Base-by-base conservation (phyloP, 1,284 basidiomycete species). In the Pterulicium gracile region DNA sequence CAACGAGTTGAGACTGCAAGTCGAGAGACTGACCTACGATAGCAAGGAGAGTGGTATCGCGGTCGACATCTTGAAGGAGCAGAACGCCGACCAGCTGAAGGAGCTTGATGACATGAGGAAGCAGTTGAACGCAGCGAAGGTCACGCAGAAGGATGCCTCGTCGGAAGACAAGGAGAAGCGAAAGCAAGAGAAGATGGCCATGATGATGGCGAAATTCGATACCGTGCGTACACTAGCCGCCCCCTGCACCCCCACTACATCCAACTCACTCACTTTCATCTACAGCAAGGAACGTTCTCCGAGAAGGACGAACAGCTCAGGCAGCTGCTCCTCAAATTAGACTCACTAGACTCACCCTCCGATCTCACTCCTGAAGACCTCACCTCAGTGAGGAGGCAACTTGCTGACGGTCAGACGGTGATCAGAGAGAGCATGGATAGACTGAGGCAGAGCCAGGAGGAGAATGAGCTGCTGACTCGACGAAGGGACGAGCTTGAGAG, bases 151-250 rank as follows among this genome's bases (percentile, higher is more conserved):
- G 69, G 90, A 94, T 56, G 74, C 82, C 12, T 82, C 81, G 23
- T 78, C 81, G 19, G 95, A 97, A 63, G 95, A 95, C 61, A 98
- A 96, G 70, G 95, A 98, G 73, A 95, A 92, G 73, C 83, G 91
- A 64, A 98, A 98, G 67, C 93, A 96, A 58, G 95, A 98, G 69
- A 96, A 96, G 76, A 92, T 99, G 87, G 93, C 90, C n/a, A 74
- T 95, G 55, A 96, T 99, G 92, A 97, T 99, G 94, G 91, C 94
- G 51, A 95, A 96, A 65, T 96, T 98, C 58, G 94, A 94, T 68
- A 79, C 87, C 55, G 92, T 93, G 57, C 59, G 82, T 61, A 53
- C 45, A 45, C 46, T 49, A 55, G 49, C 34, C 44, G 47, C 27
- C 44, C 40, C 47, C 42, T 44, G 42, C 32, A 24, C 53, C 44